Percentiles rank a stretch among this genome's conserved stretches.
Evolutionary conservation across 768 basidiomycete species (phyloP).

Genomic region (Mycena maculata): DNA sequence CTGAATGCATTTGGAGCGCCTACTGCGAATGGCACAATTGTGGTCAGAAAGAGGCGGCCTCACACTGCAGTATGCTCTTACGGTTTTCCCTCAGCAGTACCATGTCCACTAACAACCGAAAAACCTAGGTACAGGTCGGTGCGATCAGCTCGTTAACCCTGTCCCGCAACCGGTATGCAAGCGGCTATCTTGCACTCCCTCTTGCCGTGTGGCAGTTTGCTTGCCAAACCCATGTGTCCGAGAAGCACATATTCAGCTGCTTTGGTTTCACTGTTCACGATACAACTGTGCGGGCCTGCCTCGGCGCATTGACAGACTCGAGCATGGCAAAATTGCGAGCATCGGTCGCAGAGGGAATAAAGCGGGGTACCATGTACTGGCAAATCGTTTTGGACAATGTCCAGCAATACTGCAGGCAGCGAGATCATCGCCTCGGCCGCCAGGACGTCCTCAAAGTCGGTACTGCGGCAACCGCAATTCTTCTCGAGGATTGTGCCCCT

Average conservation of each 20-base stretch:
- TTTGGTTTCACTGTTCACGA: constrained; percentile 38
- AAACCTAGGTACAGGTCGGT: constrained; percentile 39
- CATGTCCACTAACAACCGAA: no score
- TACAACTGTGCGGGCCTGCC: constrained; percentile 30
- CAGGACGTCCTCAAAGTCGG: constrained; percentile 37
- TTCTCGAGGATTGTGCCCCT: constrained; percentile 32
- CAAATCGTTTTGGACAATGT: constrained; percentile 34
- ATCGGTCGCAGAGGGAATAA: constrained; percentile 16
- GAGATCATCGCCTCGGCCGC: constrained; percentile 32
- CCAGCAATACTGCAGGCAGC: constrained; percentile 32
- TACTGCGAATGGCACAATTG: constrained; percentile 24
- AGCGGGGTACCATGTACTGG: not conserved
- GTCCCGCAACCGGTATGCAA: constrained; percentile 35
- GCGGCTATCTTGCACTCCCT: constrained; percentile 14
- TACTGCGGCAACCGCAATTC: constrained; percentile 34
- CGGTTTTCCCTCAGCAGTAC: no score
- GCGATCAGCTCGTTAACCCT: constrained; percentile 34
- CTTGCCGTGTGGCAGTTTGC: constrained; percentile 40
- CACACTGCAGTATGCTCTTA: not conserved
- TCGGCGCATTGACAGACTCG: constrained; percentile 34
- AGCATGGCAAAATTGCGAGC: constrained; percentile 22
- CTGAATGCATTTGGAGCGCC: constrained; percentile 38
- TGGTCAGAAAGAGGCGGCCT: constrained; percentile 32
- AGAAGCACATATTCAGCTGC: constrained; percentile 37
- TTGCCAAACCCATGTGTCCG: constrained; percentile 37